These are phyloP conservation scores for Plasmodium vinckei DNA, from an alignment of 169 alveolate genomes.

Conservation along the genomic window DNA sequence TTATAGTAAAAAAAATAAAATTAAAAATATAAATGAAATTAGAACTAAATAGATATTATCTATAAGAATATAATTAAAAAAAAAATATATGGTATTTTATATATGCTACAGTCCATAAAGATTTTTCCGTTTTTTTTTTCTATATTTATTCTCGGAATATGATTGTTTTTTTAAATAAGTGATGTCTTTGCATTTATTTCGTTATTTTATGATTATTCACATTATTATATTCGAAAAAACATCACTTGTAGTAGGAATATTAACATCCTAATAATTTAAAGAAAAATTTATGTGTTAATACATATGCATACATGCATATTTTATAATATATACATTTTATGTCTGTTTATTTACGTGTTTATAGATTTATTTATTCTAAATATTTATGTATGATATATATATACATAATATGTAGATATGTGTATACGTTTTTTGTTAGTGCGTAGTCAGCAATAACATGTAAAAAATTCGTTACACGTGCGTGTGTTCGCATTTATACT, in stretches of 20 bases:
- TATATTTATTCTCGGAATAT: background rate
- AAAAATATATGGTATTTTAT: conserved; percentile 14
- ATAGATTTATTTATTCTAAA: background rate
- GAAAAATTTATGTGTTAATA: conserved; percentile 2
- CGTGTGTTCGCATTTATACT: conserved; percentile 31
- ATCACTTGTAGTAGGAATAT: conserved; percentile 6
- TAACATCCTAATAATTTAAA: conserved; percentile 11
- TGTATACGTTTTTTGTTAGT: conserved; percentile 24
- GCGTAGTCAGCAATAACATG: conserved; percentile 33
- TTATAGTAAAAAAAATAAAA: conserved; percentile 19
- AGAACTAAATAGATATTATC: conserved; percentile 64
- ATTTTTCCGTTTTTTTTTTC: conserved; percentile 18
- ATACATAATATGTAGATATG: background rate
- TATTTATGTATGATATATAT: conserved; percentile 10
- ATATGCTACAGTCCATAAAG: conserved; percentile 3
- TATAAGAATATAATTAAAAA: conserved; percentile 12
- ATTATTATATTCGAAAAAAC: conserved; percentile 17
- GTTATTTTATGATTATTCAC: conserved; percentile 3
- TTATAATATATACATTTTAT: background rate
- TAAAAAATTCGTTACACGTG: conserved; percentile 60
- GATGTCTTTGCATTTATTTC: conserved; percentile 22
- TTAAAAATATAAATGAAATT: conserved; percentile 10
- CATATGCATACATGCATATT: conserved; percentile 7
- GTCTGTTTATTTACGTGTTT: conserved; percentile 18
- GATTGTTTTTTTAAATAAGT: conserved; percentile 25